Base-by-base conservation (phyloP, 2,329 filamentous ascomycete genomes). In the Verticillium dahliae region DNA sequence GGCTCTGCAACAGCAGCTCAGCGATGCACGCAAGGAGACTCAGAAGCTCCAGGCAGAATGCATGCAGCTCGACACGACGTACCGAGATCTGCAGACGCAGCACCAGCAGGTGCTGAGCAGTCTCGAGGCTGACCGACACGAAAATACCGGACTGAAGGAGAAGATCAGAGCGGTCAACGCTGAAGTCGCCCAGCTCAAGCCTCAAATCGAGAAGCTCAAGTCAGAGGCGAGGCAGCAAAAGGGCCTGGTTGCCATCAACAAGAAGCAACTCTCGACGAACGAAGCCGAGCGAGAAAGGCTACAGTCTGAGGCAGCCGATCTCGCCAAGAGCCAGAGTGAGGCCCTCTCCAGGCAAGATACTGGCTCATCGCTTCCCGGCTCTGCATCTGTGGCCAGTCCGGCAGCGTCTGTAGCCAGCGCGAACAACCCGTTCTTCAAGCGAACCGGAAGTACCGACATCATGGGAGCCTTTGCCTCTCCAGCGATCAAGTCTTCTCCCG, bases 221-320 rank as follows among this genome's bases (percentile, higher is more conserved):
- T 91, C 90, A 13, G 92, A 97, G 68, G 92, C 92, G 33, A 88
- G 95, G 52, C 95, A 98, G 74, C 93, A 98, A 72, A 98, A 96
- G 78, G 95, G 95, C 18, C 82, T 98, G 66, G 94, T 96, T 35
- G 93, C 95, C 54, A 99, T 99, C 78, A 97, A 97, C 78, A 98
- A 96, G 82, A 99, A 99, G 79, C 95, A 99, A 76, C 80, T 98
- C 63, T 86, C 89, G 39, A 97, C 93, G 1, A 91, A 90, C 62
- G 95, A 99, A 74, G 85, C 85, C 57, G 94, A 98, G 73, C 86
- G 91, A 37, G 94, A 98, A 63, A 94, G 91, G 79, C 80, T 97
- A 45, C 93, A 92, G 78, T 79, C 81, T 1, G 94, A 98, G 73
- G 88, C 89, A 55, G 88, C 88, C 62, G 87, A 86, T 59, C 82